These are phyloP conservation scores for Cucumis hystrix DNA, from an alignment of 306 rosid species.

Conservation along the genomic window DNA sequence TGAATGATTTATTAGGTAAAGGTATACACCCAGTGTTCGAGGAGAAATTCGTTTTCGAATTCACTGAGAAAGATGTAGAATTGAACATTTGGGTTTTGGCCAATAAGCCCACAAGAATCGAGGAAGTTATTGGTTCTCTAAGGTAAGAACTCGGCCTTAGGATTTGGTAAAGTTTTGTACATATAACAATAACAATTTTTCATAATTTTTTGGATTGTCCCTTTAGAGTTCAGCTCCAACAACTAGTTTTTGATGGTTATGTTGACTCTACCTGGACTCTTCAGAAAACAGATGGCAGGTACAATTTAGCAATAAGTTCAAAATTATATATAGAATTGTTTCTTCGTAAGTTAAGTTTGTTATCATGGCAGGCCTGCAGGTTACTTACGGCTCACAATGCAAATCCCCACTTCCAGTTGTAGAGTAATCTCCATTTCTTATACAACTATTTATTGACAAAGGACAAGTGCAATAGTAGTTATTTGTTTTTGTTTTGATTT, in stretches of 20 bases:
- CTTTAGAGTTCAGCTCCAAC: not conserved
- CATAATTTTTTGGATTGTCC: too few species aligned
- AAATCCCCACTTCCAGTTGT: not conserved
- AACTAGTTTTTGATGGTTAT: not conserved
- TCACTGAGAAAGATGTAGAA: not conserved
- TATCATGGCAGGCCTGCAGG: conserved; percentile 1
- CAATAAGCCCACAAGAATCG: not conserved
- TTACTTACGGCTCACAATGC: not conserved
- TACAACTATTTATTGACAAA: not conserved
- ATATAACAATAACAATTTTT: not conserved
- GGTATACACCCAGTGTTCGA: not conserved
- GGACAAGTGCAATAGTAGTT: not conserved
- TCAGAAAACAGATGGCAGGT: not conserved
- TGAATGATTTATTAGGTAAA: not conserved
- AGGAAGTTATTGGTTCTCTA: not conserved
- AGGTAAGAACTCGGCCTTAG: not conserved
- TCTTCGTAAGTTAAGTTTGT: not conserved
- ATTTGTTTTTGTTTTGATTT: not conserved
- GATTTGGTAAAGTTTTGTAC: too few species aligned
- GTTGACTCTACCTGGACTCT: not conserved
- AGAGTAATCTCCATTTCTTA: not conserved
- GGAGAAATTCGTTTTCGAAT: not conserved
- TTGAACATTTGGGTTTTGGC: not conserved
- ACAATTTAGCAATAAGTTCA: too few species aligned
- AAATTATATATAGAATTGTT: not conserved